These are phyloP conservation scores for Epichloe gansuensis DNA, from an alignment of 2,329 filamentous ascomycete species.

Conservation along the genomic window DNA sequence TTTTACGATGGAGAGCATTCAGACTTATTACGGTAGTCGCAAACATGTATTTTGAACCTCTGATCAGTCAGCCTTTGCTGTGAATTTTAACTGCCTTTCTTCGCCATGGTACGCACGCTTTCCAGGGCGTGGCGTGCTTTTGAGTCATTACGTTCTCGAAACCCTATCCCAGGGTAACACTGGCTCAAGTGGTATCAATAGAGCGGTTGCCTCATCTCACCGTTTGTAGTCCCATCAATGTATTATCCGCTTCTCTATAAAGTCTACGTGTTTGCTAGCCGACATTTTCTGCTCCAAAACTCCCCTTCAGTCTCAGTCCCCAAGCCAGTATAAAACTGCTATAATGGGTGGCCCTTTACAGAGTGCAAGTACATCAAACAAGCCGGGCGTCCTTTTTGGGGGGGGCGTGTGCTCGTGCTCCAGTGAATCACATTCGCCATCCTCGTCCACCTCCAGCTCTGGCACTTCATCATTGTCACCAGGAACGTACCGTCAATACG, in stretches of 20 bases:
- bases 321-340: neutral
- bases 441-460: conserved; percentile 5
- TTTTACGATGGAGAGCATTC: too few species aligned
- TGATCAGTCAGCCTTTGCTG: neutral
- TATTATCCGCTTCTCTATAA: neutral
- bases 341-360: conserved; percentile 15
- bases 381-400: conserved; percentile 16
- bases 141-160: conserved; percentile 3
- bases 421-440: conserved; percentile 12
- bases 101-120: neutral
- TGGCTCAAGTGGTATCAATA: neutral
- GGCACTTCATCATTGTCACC: conserved; percentile 17
- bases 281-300: neutral
- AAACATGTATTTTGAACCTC: neutral
- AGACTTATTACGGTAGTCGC: too few species aligned
- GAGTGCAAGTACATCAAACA: conserved; percentile 22
- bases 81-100: neutral
- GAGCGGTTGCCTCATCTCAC: neutral
- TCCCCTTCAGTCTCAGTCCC: neutral
- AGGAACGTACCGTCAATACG: conserved; percentile 19
- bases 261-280: neutral
- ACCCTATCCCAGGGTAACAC: neutral
- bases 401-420: conserved; percentile 11
- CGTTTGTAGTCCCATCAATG: neutral
- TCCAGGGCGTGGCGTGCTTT: neutral